phyloP scores from a whole-genome alignment of 1,284 basidiomycete species.

The Puccinia novopanici region DNA sequence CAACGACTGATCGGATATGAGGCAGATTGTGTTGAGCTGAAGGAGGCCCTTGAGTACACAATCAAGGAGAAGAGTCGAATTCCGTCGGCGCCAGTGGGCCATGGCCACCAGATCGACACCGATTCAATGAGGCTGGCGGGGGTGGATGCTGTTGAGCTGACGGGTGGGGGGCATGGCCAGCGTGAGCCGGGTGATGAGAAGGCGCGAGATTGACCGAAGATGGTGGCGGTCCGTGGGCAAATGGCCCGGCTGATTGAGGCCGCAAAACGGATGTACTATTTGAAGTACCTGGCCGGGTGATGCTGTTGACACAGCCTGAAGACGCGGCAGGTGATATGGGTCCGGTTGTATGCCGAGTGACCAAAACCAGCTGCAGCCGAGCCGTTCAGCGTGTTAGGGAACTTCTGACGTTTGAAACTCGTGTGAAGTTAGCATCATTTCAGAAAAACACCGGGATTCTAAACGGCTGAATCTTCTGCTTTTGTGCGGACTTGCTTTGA shows the following conservation, averaged over 20 bases:
- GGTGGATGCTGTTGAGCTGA: constrained; percentile 24
- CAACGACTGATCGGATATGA: constrained; percentile 40
- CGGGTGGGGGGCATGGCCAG: constrained; percentile 14
- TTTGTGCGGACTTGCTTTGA: constrained; percentile 40
- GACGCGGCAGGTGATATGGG: constrained; percentile 8
- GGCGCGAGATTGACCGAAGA: background rate
- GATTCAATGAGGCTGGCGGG: constrained; percentile 25
- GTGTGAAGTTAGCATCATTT: constrained; percentile 50
- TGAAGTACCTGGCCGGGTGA: constrained; percentile 40
- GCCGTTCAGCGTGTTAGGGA: constrained; percentile 31
- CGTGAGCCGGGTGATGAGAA: constrained; percentile 18
- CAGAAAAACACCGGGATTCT: constrained; percentile 39
- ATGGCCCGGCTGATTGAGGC: constrained; percentile 41
- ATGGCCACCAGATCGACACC: constrained; percentile 59
- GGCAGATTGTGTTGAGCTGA: constrained; percentile 43
- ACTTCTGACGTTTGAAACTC: too few relatives aligned
- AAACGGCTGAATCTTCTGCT: constrained; percentile 39
- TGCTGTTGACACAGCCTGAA: background rate
- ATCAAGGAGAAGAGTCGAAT: constrained; percentile 66
- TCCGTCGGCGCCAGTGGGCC: constrained; percentile 80
- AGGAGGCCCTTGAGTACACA: constrained; percentile 1
- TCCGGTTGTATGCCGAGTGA: background rate
- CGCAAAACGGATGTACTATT: constrained; percentile 29
- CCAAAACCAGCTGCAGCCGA: constrained; percentile 31
- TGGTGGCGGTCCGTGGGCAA: constrained; percentile 27